Base-by-base conservation (phyloP, 1,139 yeast genomes). In the Eremothecium sinecaudum region DNA sequence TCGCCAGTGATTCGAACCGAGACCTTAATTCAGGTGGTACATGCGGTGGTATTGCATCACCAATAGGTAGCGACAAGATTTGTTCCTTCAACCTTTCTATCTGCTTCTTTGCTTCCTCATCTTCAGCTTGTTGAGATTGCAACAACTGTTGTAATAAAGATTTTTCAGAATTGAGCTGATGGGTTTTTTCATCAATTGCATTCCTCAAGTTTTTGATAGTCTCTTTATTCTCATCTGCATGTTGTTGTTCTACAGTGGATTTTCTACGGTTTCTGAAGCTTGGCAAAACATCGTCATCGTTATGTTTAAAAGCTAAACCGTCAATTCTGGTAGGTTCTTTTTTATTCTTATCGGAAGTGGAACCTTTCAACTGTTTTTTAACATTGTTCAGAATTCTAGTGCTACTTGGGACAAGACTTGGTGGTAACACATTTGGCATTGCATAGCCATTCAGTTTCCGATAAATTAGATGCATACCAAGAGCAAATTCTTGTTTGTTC, bases 391-490 rank as follows among this genome's bases (percentile, higher is more conserved):
- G 47, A 32, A 67, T 73, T 51, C 75, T 76, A 24, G 82, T 73
- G n/a, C 95, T 82, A 3, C 94, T 80, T 6, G 90, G 90, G 26
- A 79, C 66, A 44, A 80, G 64, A 43, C 79, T 83, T 7, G 82
- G 79, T 11, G 92, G 90, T 39, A 80, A 64, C 40, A 72, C 63
- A 28, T 66, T 66, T 5, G 97, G 96, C 37, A 84, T 62, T 23
- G 81, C 80, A 45, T 69, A 67, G 0, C 87, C 87, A 51, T 79
- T 79, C 50, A 80, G 62, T 44, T 83, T 66, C 52, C 86, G 69
- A 58, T 80, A 80, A 22, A 80, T 81, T 43, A 80, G 62, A 61
- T 80, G 87, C 92, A 80, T 80, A 15, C 90, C 90, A 31, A 79
- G 79, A 0, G 86, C 79, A 61, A 80, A 80, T 48, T 79, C 86